Conservation (phyloP, 2,329 filamentous ascomycete genomes). For the Trichophaea hybrida region DNA sequence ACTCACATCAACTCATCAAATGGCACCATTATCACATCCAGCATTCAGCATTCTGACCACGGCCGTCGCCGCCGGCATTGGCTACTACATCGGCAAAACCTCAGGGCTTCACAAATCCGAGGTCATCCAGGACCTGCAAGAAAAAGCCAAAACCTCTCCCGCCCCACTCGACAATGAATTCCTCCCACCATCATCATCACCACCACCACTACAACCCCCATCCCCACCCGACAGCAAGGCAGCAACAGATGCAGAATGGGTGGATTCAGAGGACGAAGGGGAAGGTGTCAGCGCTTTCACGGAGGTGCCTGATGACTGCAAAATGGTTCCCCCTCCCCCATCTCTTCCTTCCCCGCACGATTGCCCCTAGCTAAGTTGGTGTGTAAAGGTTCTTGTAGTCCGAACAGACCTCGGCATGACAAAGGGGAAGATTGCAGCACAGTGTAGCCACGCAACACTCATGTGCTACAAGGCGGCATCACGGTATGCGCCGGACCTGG, state of each 20-base stretch:
- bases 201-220: too few species aligned
- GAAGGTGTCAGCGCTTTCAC: conserved; percentile 13
- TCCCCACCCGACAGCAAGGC: neutral
- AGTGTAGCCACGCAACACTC: conserved; percentile 89
- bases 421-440: conserved; percentile 94
- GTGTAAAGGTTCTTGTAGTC: conserved; percentile 49
- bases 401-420: conserved; percentile 93
- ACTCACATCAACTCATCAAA: neutral
- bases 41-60: neutral
- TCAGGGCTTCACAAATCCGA: conserved; percentile 15
- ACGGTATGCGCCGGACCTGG: conserved; percentile 42
- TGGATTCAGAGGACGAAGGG: conserved; percentile 23
- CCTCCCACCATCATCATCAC: too few species aligned
- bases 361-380: neutral
- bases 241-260: neutral
- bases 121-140: conserved; percentile 7
- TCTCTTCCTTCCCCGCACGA: neutral
- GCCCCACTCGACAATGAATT: conserved; percentile 5
- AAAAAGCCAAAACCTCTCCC: neutral
- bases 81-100: conserved; percentile 26
- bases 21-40: neutral
- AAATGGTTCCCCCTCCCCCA: conserved; percentile 20
- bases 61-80: conserved; percentile 22
- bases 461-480: conserved; percentile 85
- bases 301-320: conserved; percentile 23